phyloP scores from a whole-genome alignment of 805 yeast species.

The Kazachstania martiniae region DNA sequence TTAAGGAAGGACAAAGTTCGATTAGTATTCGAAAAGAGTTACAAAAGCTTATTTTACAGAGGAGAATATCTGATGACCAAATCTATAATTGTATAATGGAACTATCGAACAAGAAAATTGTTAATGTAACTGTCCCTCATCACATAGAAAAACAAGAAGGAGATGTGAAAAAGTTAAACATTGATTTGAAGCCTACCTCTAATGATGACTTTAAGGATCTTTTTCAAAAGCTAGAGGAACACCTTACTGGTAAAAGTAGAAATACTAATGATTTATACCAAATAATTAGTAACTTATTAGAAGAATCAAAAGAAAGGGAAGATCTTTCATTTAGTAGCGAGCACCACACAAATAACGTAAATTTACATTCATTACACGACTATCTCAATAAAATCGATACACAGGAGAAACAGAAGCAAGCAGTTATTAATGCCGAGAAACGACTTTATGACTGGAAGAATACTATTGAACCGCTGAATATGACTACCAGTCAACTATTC shows the following conservation, averaged over 20 bases:
- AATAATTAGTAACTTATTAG: constrained; percentile 4
- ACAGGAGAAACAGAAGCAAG: constrained; percentile 12
- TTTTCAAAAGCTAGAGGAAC: constrained; percentile 1
- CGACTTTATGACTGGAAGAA: constrained; percentile 19
- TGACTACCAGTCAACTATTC: constrained; percentile 13
- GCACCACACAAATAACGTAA: constrained; percentile 2
- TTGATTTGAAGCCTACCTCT: constrained; percentile 1
- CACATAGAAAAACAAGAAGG: no score
- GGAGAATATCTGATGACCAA: background rate
- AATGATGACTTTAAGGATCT: constrained; percentile 1
- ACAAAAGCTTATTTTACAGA: background rate
- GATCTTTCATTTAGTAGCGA: background rate
- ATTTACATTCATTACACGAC: constrained; percentile 10
- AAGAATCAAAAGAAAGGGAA: constrained; percentile 5
- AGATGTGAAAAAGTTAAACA: no score
- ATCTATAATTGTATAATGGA: background rate
- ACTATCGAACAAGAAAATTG: background rate
- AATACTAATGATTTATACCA: constrained; percentile 7
- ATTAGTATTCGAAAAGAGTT: background rate
- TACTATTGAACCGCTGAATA: constrained; percentile 1
- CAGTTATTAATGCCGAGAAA: constrained; percentile 12
- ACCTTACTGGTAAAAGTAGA: no score
- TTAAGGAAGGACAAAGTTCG: background rate
- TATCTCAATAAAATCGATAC: constrained; percentile 15
- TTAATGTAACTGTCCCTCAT: background rate